Base-by-base conservation (phyloP, 768 basidiomycete species). In the Rhizopogon vulgaris region DNA sequence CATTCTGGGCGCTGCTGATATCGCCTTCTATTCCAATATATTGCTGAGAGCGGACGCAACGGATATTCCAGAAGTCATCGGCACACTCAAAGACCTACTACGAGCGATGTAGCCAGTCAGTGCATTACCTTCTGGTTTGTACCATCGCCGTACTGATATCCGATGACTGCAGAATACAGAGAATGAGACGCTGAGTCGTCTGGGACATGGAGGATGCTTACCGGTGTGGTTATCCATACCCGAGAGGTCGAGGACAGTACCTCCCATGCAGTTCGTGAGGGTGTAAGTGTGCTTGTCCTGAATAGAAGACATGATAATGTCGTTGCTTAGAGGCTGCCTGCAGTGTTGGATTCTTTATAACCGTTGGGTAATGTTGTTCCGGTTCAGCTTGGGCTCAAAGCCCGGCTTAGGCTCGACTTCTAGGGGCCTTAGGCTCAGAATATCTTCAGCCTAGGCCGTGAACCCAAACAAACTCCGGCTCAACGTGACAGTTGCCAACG, bases 211-310 rank as follows among this genome's bases (percentile, higher is more conserved):
- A 30, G 38, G 39, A 5, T 34, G 66, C 76, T 27, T 52, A 78
- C 78, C 71, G 43, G 78, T 71, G 8, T 45, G 61, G 53, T 77
- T 71, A 60, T 83, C 80, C 5, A 52, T 67, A 3, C 74, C 79
- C 15, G 82, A 83, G 52, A 84, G 71, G 58, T 84, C 81, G 25
- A 82, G 56, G 25, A 72, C 77, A 5, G 76, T 83, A 3, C 73
- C 74, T 7, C 73, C 69, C 64, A 79, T 75, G 58, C 65, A 73
- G 64, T 84, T 85, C 36, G 62, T 68, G 57, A 84, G 70, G 34
- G 57, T 69, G 67, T 78, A 83, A 0, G 59, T 69, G 14, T 38
- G 51, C 18, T 77, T 75, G 12, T 53, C 58, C 55, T 68, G 60
- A 47, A 75, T 54, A 58, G 11, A 34, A 34, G 58, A 4, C 66